Conservation (phyloP, 805 yeast species). For the Starmera quercuum region DNA sequence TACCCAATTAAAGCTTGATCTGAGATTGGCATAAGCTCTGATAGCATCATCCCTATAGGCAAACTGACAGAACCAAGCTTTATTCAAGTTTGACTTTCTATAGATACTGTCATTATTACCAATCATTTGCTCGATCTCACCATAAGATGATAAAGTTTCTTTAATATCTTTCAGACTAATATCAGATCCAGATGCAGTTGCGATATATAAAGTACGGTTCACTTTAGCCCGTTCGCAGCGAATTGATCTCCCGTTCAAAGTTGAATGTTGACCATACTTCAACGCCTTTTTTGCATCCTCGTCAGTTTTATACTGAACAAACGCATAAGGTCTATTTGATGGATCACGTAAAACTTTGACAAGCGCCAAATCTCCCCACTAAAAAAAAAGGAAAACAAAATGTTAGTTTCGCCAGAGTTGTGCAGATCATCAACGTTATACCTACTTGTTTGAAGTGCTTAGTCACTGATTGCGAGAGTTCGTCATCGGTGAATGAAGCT, state of each 20-base stretch:
- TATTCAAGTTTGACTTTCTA: slow-evolving; percentile 21
- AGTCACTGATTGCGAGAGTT: slow-evolving; percentile 60
- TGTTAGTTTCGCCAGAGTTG: not conserved
- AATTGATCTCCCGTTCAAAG: slow-evolving; percentile 64
- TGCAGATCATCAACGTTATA: too few relatives aligned
- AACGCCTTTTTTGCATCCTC: slow-evolving; percentile 65
- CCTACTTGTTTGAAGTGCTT: slow-evolving; percentile 54
- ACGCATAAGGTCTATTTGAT: slow-evolving; percentile 81
- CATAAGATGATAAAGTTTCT: slow-evolving; percentile 42
- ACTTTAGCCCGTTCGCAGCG: slow-evolving; percentile 91
- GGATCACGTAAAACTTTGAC: slow-evolving; percentile 83
- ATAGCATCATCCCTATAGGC: slow-evolving; percentile 84
- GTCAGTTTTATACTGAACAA: slow-evolving; percentile 76
- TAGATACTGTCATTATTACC: slow-evolving; percentile 28
- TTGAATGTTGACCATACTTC: slow-evolving; percentile 57
- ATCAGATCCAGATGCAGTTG: slow-evolving; percentile 24
- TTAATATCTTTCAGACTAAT: slow-evolving; percentile 27
- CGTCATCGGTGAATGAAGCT: slow-evolving; percentile 59
- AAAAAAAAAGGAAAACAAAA: too few relatives aligned
- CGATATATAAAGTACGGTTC: slow-evolving; percentile 72
- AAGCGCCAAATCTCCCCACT: slow-evolving; percentile 65
- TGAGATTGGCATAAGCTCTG: slow-evolving; percentile 67
- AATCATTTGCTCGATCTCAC: slow-evolving; percentile 67
- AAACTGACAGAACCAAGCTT: slow-evolving; percentile 70
- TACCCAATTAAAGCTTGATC: slow-evolving; percentile 43